Percentiles rank a stretch among this genome's conserved stretches.
These are phyloP conservation scores for Neurospora sp. DNA, from an alignment of 2,329 filamentous ascomycete species.

Conservation along the genomic window DNA sequence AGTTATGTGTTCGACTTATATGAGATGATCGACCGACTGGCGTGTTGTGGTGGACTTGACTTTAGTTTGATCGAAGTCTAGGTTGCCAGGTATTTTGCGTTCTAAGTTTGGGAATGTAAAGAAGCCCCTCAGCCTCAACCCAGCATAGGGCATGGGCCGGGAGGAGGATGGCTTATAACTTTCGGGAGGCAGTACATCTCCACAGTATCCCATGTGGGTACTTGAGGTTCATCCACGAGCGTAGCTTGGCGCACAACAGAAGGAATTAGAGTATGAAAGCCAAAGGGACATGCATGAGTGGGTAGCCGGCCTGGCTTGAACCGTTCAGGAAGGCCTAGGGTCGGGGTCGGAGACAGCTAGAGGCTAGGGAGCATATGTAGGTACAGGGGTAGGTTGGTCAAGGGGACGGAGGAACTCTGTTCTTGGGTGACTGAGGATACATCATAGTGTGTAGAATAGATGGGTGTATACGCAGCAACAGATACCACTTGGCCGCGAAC, in stretches of 20 bases:
- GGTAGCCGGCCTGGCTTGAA: slow-evolving; percentile 5
- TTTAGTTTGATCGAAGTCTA: background rate
- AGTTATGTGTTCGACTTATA: slow-evolving; percentile 12
- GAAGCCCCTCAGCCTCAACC: slow-evolving; percentile 18
- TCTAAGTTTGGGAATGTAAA: slow-evolving; percentile 6
- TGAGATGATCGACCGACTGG: slow-evolving; percentile 1
- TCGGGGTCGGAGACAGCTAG: slow-evolving; percentile 5
- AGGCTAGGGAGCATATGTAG: background rate
- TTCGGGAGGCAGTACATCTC: slow-evolving; percentile 16
- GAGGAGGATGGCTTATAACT: slow-evolving; percentile 17
- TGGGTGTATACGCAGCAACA: background rate
- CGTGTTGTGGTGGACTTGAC: background rate
- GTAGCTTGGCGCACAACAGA: slow-evolving; percentile 8
- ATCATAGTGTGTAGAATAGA: background rate
- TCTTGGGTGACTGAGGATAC: background rate
- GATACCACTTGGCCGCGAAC: background rate
- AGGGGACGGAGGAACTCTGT: background rate
- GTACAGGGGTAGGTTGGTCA: background rate
- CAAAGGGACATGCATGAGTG: slow-evolving; percentile 14
- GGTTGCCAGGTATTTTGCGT: background rate
- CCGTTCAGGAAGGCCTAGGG: slow-evolving; percentile 5
- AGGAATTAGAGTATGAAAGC: slow-evolving; percentile 11
- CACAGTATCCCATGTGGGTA: slow-evolving; percentile 13
- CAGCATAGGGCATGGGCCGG: slow-evolving; percentile 14
- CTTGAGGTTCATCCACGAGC: slow-evolving; percentile 4